Conservation (phyloP, 116 monocot species). For the Cymodocea nodosa region DNA sequence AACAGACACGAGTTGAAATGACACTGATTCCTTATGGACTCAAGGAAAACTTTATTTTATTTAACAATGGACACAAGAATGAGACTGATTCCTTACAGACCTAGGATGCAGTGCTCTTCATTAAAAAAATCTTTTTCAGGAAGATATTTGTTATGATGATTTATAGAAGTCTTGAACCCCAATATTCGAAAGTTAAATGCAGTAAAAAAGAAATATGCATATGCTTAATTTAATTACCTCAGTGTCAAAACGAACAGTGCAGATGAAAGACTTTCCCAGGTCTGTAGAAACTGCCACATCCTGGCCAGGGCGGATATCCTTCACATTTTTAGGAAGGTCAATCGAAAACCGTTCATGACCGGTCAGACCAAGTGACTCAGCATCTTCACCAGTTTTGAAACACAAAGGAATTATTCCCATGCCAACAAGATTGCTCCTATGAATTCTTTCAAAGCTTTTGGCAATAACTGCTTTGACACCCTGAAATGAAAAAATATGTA, state of each 20-base stretch:
- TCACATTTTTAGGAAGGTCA: slow-evolving; percentile 32
- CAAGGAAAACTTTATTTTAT: too few species aligned
- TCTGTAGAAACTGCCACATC: slow-evolving; percentile 38
- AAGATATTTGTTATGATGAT: too few species aligned
- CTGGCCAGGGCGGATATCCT: slow-evolving; percentile 42
- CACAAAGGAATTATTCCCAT: slow-evolving; percentile 73
- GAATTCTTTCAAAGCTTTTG: slow-evolving; percentile 74
- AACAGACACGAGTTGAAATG: too few species aligned
- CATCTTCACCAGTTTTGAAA: slow-evolving; percentile 61
- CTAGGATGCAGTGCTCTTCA: too few species aligned
- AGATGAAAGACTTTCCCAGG: slow-evolving; percentile 42
- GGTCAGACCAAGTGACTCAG: slow-evolving; percentile 47
- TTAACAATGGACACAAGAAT: too few species aligned
- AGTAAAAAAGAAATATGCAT: too few species aligned
- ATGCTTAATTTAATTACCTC: slow-evolving; percentile 25
- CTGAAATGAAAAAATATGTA: slow-evolving; percentile 11
- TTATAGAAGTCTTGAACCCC: too few species aligned
- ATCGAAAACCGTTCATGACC: slow-evolving; percentile 55
- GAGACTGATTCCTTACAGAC: too few species aligned
- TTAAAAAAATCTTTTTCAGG: too few species aligned
- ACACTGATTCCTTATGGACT: too few species aligned
- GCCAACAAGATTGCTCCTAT: slow-evolving; percentile 70
- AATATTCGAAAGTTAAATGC: too few species aligned
- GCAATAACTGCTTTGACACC: slow-evolving; percentile 81
- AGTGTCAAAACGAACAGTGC: slow-evolving; percentile 54